Evolutionary conservation across 2,329 filamentous ascomycete genomes (phyloP).

Genomic region (Trichoderma lentiforme): DNA sequence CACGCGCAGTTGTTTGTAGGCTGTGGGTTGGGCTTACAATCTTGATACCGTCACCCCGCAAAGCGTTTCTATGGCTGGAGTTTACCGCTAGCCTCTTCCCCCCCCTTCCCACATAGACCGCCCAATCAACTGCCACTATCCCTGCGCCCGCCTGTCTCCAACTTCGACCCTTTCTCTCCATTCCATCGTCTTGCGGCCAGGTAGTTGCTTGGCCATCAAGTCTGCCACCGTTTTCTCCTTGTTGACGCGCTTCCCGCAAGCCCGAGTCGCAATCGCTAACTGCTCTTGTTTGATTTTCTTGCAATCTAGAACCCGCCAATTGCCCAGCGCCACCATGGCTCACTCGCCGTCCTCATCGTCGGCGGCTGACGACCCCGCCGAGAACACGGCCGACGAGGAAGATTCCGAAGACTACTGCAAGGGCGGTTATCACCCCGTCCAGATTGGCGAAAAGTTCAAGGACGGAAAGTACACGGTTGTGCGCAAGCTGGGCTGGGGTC

Average conservation of each 20-base stretch:
- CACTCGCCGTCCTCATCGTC: slow-evolving; percentile 76
- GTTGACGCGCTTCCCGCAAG: neutral
- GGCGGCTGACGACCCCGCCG: slow-evolving; percentile 75
- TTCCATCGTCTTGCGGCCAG: neutral
- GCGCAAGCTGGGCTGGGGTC: slow-evolving; percentile 95
- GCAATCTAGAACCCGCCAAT: slow-evolving; percentile 49
- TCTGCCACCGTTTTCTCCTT: neutral
- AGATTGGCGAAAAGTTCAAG: slow-evolving; percentile 94
- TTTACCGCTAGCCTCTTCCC: neutral
- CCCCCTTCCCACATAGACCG: neutral
- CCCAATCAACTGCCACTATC: slow-evolving; percentile 12
- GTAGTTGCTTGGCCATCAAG: neutral
- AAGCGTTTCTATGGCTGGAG: neutral
- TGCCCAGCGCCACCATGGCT: slow-evolving; percentile 57
- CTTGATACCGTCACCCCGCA: slow-evolving; percentile 15
- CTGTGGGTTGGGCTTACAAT: neutral
- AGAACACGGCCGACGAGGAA: slow-evolving; percentile 95
- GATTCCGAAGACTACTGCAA: slow-evolving; percentile 99
- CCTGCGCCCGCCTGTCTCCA: slow-evolving; percentile 11
- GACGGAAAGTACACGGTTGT: slow-evolving; percentile 95
- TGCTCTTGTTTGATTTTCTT: neutral
- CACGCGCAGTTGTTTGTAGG: neutral
- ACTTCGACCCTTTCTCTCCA: slow-evolving; percentile 5
- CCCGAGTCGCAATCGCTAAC: slow-evolving; percentile 2
- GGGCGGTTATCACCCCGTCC: slow-evolving; percentile 94